Evolutionary conservation across 225 moss, liverwort and hornwort genomes (phyloP), one percentile per base, ranked within the genome.

Genomic region (Straminergon stramineum): DNA sequence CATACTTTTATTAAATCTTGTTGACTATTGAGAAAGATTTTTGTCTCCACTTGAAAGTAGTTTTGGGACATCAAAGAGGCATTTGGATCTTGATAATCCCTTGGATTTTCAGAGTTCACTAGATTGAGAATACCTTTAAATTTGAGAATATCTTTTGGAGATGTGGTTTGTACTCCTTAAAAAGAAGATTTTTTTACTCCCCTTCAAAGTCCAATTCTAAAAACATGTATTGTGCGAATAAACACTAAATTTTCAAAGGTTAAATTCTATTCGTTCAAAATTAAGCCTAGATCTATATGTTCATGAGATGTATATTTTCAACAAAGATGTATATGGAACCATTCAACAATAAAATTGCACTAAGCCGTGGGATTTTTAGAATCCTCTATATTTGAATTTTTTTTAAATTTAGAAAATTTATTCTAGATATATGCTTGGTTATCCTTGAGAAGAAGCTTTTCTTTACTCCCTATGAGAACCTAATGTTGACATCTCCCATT

Each of bases 211-310:
- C 22, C 22, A n/a, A 22, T n/a, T 37, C n/a, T 13, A n/a, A n/a
- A 6, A n/a, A n/a, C 0, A 0, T 13, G 22, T 22, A 69, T 13
- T n/a, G 69, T n/a, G 7, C 22, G 13, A n/a, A n/a, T n/a, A 13
- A 68, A n/a, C 2, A 69, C 13, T 69, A 13, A 37, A 7, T 4
- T n/a, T 69, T n/a, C 7, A 1, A 69, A 22, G 13, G 4, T 35
- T 20, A 67, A 67, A 67, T 35, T 35, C 6, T 19, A 18, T 35
- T 6, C 19, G 3, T 67, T 67, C 10, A 67, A 35, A 35, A 67
- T 35, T 19, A 67, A 35, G 10, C 19, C 19, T 67, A 67, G 19
- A 67, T 19, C 35, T 1, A 19, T 19, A 67, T 11, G 19, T 67
- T 35, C 3, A 67, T 19, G 20, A 67, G 6, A 67, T 35, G 11